phyloP scores from a whole-genome alignment of 1,139 yeast species.

The Debaryomycetaceae sp. region DNA sequence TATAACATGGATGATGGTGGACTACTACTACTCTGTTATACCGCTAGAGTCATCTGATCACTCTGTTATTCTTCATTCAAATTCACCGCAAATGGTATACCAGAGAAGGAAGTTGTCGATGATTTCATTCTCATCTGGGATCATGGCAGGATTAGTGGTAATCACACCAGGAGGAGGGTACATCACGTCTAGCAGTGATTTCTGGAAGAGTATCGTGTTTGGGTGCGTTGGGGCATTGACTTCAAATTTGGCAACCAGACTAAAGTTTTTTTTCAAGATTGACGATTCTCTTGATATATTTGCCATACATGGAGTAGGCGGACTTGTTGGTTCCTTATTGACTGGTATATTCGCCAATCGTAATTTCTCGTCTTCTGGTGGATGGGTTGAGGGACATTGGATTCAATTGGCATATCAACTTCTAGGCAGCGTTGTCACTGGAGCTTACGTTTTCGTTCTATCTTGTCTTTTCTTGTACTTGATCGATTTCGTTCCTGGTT shows the following conservation, averaged over 20 bases:
- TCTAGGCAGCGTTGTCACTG: slow-evolving; percentile 40
- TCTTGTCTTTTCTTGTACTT: slow-evolving; percentile 35
- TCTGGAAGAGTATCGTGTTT: slow-evolving; percentile 42
- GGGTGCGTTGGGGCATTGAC: slow-evolving; percentile 37
- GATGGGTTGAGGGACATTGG: slow-evolving; percentile 49
- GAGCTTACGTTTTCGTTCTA: slow-evolving; percentile 36
- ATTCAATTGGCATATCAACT: slow-evolving; percentile 48
- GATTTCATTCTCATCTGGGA: slow-evolving; percentile 41
- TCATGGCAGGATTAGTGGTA: slow-evolving; percentile 43
- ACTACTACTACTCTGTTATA: slow-evolving; percentile 36
- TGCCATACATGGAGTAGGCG: slow-evolving; percentile 46
- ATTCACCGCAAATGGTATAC: slow-evolving; percentile 1
- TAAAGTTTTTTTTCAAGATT: slow-evolving; percentile 36
- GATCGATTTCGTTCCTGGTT: slow-evolving; percentile 45
- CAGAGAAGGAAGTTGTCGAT: slow-evolving; percentile 32
- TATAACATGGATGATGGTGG: slow-evolving; percentile 36
- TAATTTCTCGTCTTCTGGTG: slow-evolving; percentile 36
- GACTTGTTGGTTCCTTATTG: slow-evolving; percentile 39
- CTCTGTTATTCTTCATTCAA: not conserved
- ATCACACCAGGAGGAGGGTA: slow-evolving; percentile 48
- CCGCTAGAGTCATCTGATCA: slow-evolving; percentile 26
- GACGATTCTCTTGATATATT: slow-evolving; percentile 47
- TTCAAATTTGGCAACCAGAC: slow-evolving; percentile 39
- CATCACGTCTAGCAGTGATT: slow-evolving; percentile 31
- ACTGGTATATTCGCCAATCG: slow-evolving; percentile 42